These are phyloP conservation scores for Ceratocystiopsis brevicomis DNA, from an alignment of 2,329 filamentous ascomycete species.

Conservation along the genomic window DNA sequence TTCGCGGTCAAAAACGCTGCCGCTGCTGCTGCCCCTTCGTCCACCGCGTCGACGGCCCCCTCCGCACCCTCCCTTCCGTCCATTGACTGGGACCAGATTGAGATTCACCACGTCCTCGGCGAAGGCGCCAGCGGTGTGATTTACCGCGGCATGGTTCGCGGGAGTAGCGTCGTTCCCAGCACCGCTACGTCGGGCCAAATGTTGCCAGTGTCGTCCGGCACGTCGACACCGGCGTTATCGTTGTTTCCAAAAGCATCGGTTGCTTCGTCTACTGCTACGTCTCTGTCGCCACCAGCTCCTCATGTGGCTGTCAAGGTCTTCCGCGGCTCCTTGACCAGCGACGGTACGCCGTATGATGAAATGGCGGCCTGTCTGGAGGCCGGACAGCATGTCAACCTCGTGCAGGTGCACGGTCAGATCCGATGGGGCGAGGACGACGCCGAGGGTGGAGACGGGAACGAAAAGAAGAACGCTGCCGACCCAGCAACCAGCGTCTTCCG, in stretches of 20 bases:
- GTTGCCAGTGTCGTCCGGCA: background rate
- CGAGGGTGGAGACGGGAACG: background rate
- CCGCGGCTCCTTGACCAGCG: conserved; percentile 26
- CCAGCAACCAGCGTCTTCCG: conserved; percentile 7
- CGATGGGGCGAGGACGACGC: conserved; percentile 4
- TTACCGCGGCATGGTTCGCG: conserved; percentile 15
- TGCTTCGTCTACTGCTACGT: background rate
- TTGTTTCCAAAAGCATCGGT: background rate
- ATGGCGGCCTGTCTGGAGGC: conserved; percentile 27
- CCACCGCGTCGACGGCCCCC: background rate
- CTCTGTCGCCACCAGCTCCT: background rate
- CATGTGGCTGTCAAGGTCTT: conserved; percentile 29
- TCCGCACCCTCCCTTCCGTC: conserved; percentile 13
- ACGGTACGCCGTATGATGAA: conserved; percentile 29
- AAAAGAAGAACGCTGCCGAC: background rate
- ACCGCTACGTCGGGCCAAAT: conserved; percentile 1
- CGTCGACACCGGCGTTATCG: background rate
- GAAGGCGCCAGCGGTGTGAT: conserved; percentile 29
- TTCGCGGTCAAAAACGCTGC: conserved; percentile 13
- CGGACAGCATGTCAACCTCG: conserved; percentile 26
- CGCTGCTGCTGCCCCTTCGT: no score
- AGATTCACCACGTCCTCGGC: conserved; percentile 22
- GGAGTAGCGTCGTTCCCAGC: conserved; percentile 8
- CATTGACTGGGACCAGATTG: conserved; percentile 22
- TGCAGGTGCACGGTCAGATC: conserved; percentile 25